phyloP scores from a whole-genome alignment of 2,329 filamentous ascomycete species.

The Sclerotinia sclerotiorum region DNA sequence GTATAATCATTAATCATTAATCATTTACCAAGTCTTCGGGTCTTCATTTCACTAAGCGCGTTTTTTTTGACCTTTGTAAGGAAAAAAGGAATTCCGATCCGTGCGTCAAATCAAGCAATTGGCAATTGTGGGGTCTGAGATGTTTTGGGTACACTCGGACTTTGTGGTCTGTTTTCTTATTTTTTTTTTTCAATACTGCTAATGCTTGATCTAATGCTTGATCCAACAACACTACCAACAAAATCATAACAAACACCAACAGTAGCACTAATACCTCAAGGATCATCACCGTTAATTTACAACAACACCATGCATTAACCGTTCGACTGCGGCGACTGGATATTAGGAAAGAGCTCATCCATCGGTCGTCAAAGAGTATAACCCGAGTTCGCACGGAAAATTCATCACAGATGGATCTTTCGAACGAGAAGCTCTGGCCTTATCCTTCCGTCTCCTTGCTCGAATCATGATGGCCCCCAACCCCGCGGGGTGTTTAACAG shows the following conservation, averaged over 20 bases:
- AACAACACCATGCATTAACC: constrained; percentile 4
- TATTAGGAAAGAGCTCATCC: background rate
- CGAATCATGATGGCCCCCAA: background rate
- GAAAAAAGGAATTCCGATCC: background rate
- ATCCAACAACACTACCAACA: constrained; percentile 6
- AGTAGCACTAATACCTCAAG: background rate
- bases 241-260: background rate
- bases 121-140: background rate
- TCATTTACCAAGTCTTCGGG: background rate
- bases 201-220: background rate
- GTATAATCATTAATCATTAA: background rate
- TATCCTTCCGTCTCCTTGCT: background rate
- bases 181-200: background rate
- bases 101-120: background rate
- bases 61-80: too few relatives aligned
- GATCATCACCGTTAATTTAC: background rate
- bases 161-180: background rate
- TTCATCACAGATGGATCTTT: background rate
- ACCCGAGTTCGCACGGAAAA: constrained; percentile 7
- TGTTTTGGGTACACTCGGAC: background rate
- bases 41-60: background rate
- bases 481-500: background rate
- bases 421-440: background rate
- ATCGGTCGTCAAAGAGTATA: background rate
- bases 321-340: background rate